Percentiles rank a stretch among this genome's conserved stretches.
Conservation (phyloP, 2,329 filamentous ascomycete species). For the Epichloe gansuensis region DNA sequence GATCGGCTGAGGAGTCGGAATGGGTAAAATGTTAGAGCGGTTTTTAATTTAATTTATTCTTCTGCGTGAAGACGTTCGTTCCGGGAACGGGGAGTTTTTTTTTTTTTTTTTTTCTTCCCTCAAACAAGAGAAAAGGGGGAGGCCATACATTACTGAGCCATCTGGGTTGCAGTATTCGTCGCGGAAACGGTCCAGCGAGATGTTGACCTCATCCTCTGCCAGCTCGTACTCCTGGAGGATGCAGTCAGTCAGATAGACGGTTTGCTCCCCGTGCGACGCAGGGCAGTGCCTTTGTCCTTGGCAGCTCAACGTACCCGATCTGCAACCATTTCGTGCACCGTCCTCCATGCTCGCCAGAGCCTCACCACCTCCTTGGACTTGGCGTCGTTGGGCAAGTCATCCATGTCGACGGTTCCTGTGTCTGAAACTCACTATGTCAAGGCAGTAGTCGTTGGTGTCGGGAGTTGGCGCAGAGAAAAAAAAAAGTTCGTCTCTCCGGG, state of each 20-base stretch:
- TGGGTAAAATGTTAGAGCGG: background rate
- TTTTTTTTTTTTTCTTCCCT: background rate
- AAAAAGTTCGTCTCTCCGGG: background rate
- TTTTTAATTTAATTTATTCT: background rate
- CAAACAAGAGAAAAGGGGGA: background rate
- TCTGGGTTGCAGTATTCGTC: slow-evolving; percentile 57
- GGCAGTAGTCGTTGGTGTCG: slow-evolving; percentile 2
- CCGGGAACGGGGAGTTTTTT: background rate
- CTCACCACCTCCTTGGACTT: slow-evolving; percentile 46
- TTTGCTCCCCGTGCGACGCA: background rate
- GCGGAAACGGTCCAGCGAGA: slow-evolving; percentile 74
- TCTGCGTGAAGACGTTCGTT: too few relatives aligned
- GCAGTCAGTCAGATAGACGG: background rate
- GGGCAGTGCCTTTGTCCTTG: background rate
- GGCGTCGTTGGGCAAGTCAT: slow-evolving; percentile 34
- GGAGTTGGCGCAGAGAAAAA: background rate
- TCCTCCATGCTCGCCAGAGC: slow-evolving; percentile 90
- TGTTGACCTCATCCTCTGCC: slow-evolving; percentile 75
- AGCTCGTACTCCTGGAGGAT: slow-evolving; percentile 74
- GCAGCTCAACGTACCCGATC: slow-evolving; percentile 56
- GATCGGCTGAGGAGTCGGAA: slow-evolving; percentile 47
- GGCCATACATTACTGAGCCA: slow-evolving; percentile 61
- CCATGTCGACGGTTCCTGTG: slow-evolving; percentile 19
- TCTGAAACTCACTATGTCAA: background rate
- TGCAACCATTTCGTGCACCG: slow-evolving; percentile 85